A percentile compares a stretch with the other conserved stretches of the same genome.
Evolutionary conservation across 352 stramenopile species (phyloP).

Genomic region (Pythium brachiatum): DNA sequence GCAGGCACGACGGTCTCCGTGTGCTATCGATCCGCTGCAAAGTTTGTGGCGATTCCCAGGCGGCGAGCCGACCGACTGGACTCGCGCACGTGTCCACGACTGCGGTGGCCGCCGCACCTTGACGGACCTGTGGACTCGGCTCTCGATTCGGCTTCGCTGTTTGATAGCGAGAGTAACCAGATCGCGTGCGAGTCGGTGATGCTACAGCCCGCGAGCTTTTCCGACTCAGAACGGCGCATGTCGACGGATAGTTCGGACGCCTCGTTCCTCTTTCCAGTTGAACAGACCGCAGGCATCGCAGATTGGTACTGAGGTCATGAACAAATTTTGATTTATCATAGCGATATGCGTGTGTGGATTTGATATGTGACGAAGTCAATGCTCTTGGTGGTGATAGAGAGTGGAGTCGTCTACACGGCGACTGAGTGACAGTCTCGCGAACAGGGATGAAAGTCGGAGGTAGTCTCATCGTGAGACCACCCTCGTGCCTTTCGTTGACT

Average conservation of each 20-base stretch:
- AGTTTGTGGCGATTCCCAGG: slow-evolving; percentile 20
- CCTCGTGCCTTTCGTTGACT: neutral
- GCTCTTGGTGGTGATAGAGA: too few species aligned
- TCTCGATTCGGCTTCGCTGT: slow-evolving; percentile 14
- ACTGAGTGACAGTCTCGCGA: too few species aligned
- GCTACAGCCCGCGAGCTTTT: slow-evolving; percentile 17
- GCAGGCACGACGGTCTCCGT: slow-evolving; percentile 20
- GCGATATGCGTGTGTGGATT: too few species aligned
- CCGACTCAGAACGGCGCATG: slow-evolving; percentile 6
- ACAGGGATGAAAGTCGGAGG: too few species aligned
- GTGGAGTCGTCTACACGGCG: too few species aligned
- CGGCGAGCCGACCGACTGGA: slow-evolving; percentile 18
- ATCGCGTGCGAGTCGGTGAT: slow-evolving; percentile 26
- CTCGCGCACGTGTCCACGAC: slow-evolving; percentile 22
- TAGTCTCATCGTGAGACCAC: neutral
- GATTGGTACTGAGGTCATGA: slow-evolving; percentile 13
- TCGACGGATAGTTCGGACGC: slow-evolving; percentile 24
- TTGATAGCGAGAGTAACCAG: slow-evolving; percentile 16
- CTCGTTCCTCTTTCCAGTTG: slow-evolving; percentile 6
- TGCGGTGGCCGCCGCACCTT: slow-evolving; percentile 23
- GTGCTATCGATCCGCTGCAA: slow-evolving; percentile 21
- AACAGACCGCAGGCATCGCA: neutral
- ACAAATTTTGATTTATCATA: slow-evolving; percentile 13
- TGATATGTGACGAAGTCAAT: too few species aligned
- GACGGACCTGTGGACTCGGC: slow-evolving; percentile 24